Conservation (phyloP, 306 rosid species). For the Begonia fuchsioides region DNA sequence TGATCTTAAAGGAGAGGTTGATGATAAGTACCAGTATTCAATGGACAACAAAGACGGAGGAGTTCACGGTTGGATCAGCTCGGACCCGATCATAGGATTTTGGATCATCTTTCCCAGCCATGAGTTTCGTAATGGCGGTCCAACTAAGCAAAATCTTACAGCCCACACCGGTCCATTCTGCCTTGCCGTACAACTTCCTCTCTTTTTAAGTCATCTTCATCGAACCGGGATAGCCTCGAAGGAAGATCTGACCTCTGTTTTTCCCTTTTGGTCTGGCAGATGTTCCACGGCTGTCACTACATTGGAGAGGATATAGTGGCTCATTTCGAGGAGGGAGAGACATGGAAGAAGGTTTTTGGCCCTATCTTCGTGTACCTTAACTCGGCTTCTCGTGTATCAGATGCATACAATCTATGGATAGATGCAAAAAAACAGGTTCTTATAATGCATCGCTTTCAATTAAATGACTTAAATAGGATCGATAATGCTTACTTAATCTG, state of each 20-base stretch:
- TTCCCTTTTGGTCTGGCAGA: constrained; percentile 17
- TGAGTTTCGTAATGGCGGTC: constrained; percentile 33
- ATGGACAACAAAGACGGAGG: constrained; percentile 33
- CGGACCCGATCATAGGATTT: constrained; percentile 27
- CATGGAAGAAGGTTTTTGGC: constrained; percentile 35
- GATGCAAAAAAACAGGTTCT: constrained; percentile 31
- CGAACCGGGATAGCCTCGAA: no score
- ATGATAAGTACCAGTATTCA: constrained; percentile 30
- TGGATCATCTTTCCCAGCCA: constrained; percentile 29
- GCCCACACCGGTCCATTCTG: constrained; percentile 30
- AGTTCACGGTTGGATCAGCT: constrained; percentile 34
- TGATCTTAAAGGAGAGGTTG: constrained; percentile 36
- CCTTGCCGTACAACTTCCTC: constrained; percentile 19
- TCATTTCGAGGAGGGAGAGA: constrained; percentile 23
- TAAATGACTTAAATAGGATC: no score
- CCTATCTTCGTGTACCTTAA: constrained; percentile 31
- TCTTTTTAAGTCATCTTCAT: no score
- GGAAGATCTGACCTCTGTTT: background rate
- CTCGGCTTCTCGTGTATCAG: constrained; percentile 20
- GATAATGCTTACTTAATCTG: constrained; percentile 1
- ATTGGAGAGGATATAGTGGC: constrained; percentile 27
- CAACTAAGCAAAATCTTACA: constrained; percentile 34
- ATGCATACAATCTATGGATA: constrained; percentile 23
- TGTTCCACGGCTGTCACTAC: constrained; percentile 37
- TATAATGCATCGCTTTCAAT: no score